These are phyloP conservation scores for Phylloboletellus chloephorus DNA, from an alignment of 1,284 basidiomycete genomes.

Conservation along the genomic window DNA sequence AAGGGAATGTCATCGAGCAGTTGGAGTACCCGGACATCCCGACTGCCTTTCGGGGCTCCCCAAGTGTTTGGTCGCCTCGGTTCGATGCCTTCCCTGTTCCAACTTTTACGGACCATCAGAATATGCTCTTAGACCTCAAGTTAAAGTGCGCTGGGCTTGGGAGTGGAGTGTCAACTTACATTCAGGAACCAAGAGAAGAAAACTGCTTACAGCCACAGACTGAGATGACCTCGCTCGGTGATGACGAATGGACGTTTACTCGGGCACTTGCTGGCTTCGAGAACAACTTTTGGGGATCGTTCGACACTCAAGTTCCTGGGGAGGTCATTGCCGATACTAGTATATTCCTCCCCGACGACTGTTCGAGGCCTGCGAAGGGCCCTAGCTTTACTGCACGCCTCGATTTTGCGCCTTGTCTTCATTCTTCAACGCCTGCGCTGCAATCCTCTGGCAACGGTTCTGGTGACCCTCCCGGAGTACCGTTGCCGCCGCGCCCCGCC, in stretches of 20 bases:
- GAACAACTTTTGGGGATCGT: slow-evolving; percentile 5
- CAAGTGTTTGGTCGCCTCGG: slow-evolving; percentile 40
- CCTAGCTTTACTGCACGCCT: neutral
- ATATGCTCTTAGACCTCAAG: slow-evolving; percentile 51
- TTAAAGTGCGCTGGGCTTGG: slow-evolving; percentile 36
- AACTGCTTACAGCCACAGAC: neutral
- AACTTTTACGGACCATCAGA: slow-evolving; percentile 41
- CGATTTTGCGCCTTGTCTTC: slow-evolving; percentile 1
- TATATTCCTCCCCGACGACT: slow-evolving; percentile 11
- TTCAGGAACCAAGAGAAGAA: slow-evolving; percentile 13
- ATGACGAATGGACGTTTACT: slow-evolving; percentile 25
- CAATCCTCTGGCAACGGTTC: slow-evolving; percentile 1
- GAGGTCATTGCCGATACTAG: slow-evolving; percentile 6
- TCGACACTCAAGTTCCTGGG: slow-evolving; percentile 2
- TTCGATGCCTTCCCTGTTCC: slow-evolving; percentile 30
- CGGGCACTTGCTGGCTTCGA: slow-evolving; percentile 18
- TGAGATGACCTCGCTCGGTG: slow-evolving; percentile 5
- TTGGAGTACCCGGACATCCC: slow-evolving; percentile 55
- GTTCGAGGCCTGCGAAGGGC: slow-evolving; percentile 14
- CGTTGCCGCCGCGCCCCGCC: slow-evolving; percentile 31
- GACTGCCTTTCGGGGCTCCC: slow-evolving; percentile 56
- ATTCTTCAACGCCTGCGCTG: neutral
- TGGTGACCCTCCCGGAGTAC: slow-evolving; percentile 20
- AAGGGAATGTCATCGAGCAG: slow-evolving; percentile 22
- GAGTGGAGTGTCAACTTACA: slow-evolving; percentile 14